Evolutionary conservation across 2,329 filamentous ascomycete species (phyloP).

Genomic region (Dryadomyces sulphureus): DNA sequence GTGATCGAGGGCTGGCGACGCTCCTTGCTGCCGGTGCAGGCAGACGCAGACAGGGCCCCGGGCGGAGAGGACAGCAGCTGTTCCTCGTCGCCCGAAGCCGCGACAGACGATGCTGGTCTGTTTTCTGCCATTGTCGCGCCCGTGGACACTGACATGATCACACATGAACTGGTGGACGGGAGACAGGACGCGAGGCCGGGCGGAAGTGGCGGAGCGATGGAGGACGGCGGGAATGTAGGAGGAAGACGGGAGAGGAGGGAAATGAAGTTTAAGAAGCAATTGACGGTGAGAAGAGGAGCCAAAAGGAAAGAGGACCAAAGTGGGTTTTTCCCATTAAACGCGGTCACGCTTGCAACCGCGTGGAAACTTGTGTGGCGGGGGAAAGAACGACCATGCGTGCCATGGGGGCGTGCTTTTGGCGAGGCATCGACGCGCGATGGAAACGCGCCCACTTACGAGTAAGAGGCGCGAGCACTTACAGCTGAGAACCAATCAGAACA

Average conservation of each 20-base stretch:
- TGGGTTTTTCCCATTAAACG: constrained; percentile 4
- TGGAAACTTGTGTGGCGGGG: constrained; percentile 11
- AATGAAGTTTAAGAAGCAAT: not conserved
- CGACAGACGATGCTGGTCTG: constrained; percentile 3
- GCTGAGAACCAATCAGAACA: constrained; percentile 5
- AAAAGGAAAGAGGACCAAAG: not conserved
- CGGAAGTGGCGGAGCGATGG: not conserved
- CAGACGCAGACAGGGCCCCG: constrained; percentile 7
- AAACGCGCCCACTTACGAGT: constrained; percentile 4
- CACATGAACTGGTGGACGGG: not conserved
- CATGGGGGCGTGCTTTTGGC: constrained; percentile 1
- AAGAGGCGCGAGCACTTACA: constrained; percentile 8
- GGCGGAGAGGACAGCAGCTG: constrained; percentile 14
- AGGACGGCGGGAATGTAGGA: not conserved
- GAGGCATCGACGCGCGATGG: constrained; percentile 10
- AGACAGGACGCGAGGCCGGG: not conserved
- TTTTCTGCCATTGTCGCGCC: constrained; percentile 12
- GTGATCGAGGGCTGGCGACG: constrained; percentile 36
- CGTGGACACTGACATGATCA: not conserved
- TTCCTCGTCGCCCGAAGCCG: not conserved
- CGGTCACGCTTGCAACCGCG: constrained; percentile 1
- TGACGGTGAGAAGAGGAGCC: not conserved
- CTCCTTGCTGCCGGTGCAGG: constrained; percentile 23
- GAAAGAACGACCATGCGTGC: constrained; percentile 7
- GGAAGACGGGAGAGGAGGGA: not conserved